phyloP scores from a whole-genome alignment of 2,329 filamentous ascomycete species.

The Fusarium sp. region DNA sequence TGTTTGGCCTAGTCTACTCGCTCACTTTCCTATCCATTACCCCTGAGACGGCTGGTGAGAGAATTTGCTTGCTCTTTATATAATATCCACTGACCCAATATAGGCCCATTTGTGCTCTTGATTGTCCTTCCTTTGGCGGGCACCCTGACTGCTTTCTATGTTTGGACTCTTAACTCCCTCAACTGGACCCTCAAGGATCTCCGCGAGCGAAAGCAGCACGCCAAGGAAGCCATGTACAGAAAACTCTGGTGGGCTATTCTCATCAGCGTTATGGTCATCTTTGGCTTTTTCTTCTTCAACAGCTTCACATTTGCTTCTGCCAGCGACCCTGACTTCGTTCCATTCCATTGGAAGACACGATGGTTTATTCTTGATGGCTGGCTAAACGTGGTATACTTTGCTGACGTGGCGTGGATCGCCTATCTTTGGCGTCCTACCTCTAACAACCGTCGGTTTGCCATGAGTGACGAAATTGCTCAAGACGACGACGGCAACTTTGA shows the following conservation, averaged over 20 bases:
- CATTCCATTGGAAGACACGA: conserved; percentile 94
- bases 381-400: conserved; percentile 96
- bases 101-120: conserved; percentile 87
- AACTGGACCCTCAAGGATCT: conserved; percentile 96
- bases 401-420: conserved; percentile 90
- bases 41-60: conserved; percentile 81
- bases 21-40: conserved; percentile 89
- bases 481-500: conserved; percentile 97
- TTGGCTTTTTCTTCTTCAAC: conserved; percentile 98
- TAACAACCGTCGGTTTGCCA: conserved; percentile 96
- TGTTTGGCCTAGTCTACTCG: conserved; percentile 94
- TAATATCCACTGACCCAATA: conserved; percentile 36
- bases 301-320: conserved; percentile 92
- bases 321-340: conserved; percentile 88
- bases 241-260: conserved; percentile 99
- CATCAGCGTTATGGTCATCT: conserved; percentile 91
- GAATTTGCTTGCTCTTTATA: neutral
- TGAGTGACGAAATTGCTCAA: conserved; percentile 99
- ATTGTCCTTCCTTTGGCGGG: conserved; percentile 93
- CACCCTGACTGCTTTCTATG: conserved; percentile 95
- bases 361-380: conserved; percentile 99
- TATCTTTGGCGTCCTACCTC: conserved; percentile 97
- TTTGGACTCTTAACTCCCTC: conserved; percentile 97
- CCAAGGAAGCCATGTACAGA: conserved; percentile 96
- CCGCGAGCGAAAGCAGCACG: conserved; percentile 91